These are phyloP conservation scores for Tripterygium wilfordii DNA, from an alignment of 177 flowering plant species.

Conservation along the genomic window DNA sequence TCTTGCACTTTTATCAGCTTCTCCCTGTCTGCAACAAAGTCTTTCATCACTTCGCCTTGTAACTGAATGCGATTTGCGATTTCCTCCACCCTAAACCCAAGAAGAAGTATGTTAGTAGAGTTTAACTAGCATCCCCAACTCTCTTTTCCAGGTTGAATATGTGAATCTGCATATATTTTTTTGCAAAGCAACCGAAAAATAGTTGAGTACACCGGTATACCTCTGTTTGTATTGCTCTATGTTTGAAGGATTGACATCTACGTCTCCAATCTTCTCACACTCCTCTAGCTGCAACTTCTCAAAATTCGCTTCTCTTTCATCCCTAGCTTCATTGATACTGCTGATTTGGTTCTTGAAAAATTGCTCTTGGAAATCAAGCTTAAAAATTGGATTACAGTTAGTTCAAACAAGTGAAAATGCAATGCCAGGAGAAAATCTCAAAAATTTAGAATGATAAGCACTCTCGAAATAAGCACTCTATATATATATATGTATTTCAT, in stretches of 20 bases:
- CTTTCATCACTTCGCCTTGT: constrained; percentile 50
- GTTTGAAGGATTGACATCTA: constrained; percentile 19
- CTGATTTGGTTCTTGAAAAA: constrained; percentile 56
- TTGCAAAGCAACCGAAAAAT: too few relatives aligned
- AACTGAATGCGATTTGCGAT: constrained; percentile 29
- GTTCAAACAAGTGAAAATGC: background rate
- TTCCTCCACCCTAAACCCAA: constrained; percentile 37
- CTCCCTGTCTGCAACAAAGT: constrained; percentile 49
- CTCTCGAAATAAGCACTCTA: too few relatives aligned
- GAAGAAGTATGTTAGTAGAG: too few relatives aligned
- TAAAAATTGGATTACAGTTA: background rate
- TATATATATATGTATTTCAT: too few relatives aligned
- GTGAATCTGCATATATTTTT: too few relatives aligned
- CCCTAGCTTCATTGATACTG: constrained; percentile 34
- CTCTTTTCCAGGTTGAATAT: too few relatives aligned
- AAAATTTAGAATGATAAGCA: too few relatives aligned
- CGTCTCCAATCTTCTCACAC: constrained; percentile 41
- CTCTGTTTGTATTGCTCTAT: constrained; percentile 33
- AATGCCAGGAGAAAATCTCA: too few relatives aligned
- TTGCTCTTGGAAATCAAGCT: constrained; percentile 74
- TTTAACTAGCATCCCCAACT: too few relatives aligned
- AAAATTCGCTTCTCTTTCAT: constrained; percentile 43
- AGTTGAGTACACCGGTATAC: too few relatives aligned
- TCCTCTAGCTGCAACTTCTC: constrained; percentile 46
- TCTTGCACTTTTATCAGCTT: constrained; percentile 32